Conservation (phyloP, 2,329 filamentous ascomycete genomes). For the Byssoonygena ceratinophila region DNA sequence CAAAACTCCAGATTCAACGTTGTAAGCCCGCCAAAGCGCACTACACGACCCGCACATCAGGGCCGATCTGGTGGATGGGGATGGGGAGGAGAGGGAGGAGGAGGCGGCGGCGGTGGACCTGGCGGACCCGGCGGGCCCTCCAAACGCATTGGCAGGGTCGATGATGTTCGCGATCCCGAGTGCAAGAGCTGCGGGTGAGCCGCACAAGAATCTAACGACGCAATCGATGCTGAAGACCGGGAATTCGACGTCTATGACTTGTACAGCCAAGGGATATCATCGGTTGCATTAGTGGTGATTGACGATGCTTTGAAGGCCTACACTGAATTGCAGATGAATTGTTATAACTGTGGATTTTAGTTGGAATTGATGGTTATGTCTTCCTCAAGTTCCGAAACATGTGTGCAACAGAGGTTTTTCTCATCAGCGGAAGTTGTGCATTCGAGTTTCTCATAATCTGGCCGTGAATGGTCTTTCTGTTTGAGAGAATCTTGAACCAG, state of each 20-base stretch:
- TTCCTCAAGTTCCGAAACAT: no score
- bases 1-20: conserved; percentile 39
- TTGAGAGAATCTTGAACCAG: no score
- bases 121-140: conserved; percentile 21
- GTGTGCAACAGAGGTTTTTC: no score
- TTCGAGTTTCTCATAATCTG: background rate
- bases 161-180: conserved; percentile 41
- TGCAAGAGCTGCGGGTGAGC: conserved; percentile 35
- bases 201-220: background rate
- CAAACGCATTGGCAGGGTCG: conserved; percentile 36
- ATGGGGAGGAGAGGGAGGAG: conserved; percentile 17
- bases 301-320: background rate
- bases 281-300: background rate
- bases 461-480: background rate
- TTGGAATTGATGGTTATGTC: no score
- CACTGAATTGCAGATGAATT: background rate
- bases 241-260: background rate
- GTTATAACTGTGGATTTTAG: background rate
- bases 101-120: conserved; percentile 19
- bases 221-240: background rate
- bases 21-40: conserved; percentile 23
- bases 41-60: conserved; percentile 16
- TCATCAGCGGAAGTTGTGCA: no score
- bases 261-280: background rate
- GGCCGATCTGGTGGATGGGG: conserved; percentile 20